These are phyloP conservation scores for Geosiphon pyriformis DNA, from an alignment of 192 early-diverging fungal genomes.

Conservation along the genomic window DNA sequence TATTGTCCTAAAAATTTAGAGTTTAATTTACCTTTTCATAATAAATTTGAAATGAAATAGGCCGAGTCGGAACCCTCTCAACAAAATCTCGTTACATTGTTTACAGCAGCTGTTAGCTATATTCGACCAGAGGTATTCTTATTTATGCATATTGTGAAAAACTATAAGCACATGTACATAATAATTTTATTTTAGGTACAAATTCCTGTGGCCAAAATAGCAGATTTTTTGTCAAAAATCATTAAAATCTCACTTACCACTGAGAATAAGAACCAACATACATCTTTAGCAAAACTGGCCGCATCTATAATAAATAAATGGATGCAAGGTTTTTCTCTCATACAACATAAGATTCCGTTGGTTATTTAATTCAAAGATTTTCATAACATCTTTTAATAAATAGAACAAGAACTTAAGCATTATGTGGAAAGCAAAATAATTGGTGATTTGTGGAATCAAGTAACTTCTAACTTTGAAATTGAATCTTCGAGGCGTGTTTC, in stretches of 20 bases:
- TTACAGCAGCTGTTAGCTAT: constrained; percentile 24
- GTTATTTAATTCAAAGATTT: too few species aligned
- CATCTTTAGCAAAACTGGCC: constrained; percentile 50
- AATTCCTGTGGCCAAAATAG: constrained; percentile 44
- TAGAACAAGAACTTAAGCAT: constrained; percentile 28
- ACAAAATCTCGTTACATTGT: constrained; percentile 18
- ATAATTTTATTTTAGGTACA: constrained; percentile 29
- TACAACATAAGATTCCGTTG: too few species aligned
- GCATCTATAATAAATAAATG: constrained; percentile 68
- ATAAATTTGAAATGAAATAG: constrained; percentile 23
- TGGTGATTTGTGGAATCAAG: constrained; percentile 5
- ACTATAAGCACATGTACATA: neutral
- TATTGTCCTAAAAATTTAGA: neutral
- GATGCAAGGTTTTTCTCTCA: constrained; percentile 33
- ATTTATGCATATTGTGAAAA: neutral
- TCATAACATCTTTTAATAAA: constrained; percentile 27
- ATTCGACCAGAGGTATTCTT: constrained; percentile 25
- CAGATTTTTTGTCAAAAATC: constrained; percentile 40
- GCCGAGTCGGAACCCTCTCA: constrained; percentile 19
- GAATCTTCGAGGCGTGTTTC: constrained; percentile 2
- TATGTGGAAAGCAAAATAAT: constrained; percentile 26
- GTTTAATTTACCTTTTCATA: constrained; percentile 17
- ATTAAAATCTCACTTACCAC: constrained; percentile 38
- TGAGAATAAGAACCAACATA: constrained; percentile 35
- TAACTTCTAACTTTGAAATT: neutral